Conservation (phyloP, 768 basidiomycete species). For the Sarcodon sp. region DNA sequence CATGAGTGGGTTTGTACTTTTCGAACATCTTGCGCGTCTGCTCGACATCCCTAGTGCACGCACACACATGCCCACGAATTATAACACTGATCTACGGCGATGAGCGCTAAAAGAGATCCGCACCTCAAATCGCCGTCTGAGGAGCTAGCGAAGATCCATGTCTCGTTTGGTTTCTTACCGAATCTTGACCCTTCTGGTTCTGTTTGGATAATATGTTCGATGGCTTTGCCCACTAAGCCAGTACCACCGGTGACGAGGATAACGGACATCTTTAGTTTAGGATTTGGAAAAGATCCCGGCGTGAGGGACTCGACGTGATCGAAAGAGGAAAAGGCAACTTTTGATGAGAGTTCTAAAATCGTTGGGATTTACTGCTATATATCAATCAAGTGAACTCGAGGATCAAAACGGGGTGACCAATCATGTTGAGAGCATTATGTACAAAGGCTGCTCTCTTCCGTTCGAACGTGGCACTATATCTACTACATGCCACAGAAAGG, state of each 20-base stretch:
- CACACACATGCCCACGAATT: conserved; percentile 3
- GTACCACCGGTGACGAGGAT: conserved; percentile 78
- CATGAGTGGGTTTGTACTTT: conserved; percentile 90
- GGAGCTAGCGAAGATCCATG: conserved; percentile 75
- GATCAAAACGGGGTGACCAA: too few relatives aligned
- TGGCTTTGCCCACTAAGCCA: conserved; percentile 81
- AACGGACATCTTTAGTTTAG: conserved; percentile 19
- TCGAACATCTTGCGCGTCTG: conserved; percentile 68
- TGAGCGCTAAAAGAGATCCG: not conserved
- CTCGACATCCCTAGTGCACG: conserved; percentile 41
- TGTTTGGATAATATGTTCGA: conserved; percentile 63
- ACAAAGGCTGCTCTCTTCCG: too few relatives aligned
- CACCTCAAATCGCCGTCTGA: conserved; percentile 81
- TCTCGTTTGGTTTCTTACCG: conserved; percentile 63
- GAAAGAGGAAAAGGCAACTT: too few relatives aligned
- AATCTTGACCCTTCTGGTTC: conserved; percentile 73
- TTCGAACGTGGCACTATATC: too few relatives aligned
- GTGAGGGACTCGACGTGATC: too few relatives aligned
- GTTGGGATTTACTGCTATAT: too few relatives aligned
- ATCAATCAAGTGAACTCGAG: too few relatives aligned
- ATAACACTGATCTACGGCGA: not conserved
- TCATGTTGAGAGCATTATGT: too few relatives aligned
- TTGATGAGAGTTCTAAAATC: too few relatives aligned
- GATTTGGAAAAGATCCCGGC: too few relatives aligned
- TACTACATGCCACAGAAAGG: too few relatives aligned